phyloP scores from a whole-genome alignment of 257 asterid species.

The Solanum medicagineum region DNA sequence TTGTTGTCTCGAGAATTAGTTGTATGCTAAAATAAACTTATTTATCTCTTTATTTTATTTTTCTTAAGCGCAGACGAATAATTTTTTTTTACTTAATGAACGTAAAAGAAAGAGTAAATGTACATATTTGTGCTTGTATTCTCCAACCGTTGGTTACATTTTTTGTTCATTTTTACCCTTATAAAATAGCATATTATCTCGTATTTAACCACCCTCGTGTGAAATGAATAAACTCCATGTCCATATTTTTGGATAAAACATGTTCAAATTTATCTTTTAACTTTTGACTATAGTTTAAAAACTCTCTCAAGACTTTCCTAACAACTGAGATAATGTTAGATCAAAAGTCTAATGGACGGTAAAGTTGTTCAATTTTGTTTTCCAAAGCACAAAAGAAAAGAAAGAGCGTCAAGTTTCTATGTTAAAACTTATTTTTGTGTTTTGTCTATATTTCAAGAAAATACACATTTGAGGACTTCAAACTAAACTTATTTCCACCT shows the following conservation, averaged over 20 bases:
- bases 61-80: too few species aligned
- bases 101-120: background rate
- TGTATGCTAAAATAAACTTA: too few species aligned
- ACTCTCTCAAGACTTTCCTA: background rate
- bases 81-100: too few species aligned
- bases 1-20: background rate
- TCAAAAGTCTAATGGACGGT: background rate
- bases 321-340: background rate
- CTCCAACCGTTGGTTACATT: background rate
- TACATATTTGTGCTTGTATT: too few species aligned
- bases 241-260: background rate
- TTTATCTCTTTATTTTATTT: too few species aligned
- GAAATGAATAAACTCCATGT: background rate
- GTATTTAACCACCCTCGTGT: background rate
- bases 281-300: background rate
- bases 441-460: background rate
- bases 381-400: background rate
- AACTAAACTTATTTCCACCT: background rate
- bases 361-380: background rate
- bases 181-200: background rate
- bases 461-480: background rate
- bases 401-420: background rate
- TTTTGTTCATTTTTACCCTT: background rate
- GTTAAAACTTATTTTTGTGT: too few species aligned
- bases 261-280: background rate